phyloP scores from a whole-genome alignment of 768 basidiomycete species.

The Lactarius evosmus region DNA sequence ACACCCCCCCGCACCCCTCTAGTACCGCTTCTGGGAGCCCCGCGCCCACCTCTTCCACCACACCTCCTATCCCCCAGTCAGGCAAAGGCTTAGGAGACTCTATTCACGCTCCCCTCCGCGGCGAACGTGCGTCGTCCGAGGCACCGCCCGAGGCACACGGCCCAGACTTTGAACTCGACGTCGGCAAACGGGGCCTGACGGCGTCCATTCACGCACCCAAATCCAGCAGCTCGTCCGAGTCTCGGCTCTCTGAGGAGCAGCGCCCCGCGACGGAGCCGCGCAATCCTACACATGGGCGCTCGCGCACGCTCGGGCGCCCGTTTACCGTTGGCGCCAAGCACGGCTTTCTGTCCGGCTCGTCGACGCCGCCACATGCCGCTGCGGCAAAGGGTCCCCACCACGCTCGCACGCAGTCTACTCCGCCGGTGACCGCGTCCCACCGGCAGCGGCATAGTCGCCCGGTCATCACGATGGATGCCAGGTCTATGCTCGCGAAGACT shows the following conservation, averaged over 20 bases:
- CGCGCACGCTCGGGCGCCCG: constrained; percentile 54
- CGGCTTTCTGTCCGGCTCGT: constrained; percentile 36
- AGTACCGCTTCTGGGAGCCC: not conserved
- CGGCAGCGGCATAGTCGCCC: constrained; percentile 53
- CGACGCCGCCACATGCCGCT: constrained; percentile 41
- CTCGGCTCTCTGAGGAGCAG: not conserved
- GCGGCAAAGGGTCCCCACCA: constrained; percentile 37
- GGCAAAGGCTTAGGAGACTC: constrained; percentile 5
- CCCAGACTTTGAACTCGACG: not conserved
- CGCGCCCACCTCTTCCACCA: not conserved
- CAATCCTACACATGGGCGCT: constrained; percentile 47
- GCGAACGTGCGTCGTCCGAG: not conserved
- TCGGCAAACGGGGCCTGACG: constrained; percentile 36
- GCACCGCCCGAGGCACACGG: not conserved
- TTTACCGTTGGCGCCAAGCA: constrained; percentile 17
- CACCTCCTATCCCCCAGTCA: constrained; percentile 5
- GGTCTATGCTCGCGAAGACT: constrained; percentile 60
- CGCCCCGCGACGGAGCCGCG: constrained; percentile 35
- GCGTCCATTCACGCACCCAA: constrained; percentile 60
- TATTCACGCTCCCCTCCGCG: constrained; percentile 1
- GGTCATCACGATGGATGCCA: constrained; percentile 69
- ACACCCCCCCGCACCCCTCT: not conserved
- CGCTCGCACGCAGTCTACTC: constrained; percentile 64
- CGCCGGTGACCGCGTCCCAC: constrained; percentile 41
- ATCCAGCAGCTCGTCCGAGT: constrained; percentile 21